Base-by-base conservation (phyloP, 148 eudicot genomes). In the Camellia sinensis region DNA sequence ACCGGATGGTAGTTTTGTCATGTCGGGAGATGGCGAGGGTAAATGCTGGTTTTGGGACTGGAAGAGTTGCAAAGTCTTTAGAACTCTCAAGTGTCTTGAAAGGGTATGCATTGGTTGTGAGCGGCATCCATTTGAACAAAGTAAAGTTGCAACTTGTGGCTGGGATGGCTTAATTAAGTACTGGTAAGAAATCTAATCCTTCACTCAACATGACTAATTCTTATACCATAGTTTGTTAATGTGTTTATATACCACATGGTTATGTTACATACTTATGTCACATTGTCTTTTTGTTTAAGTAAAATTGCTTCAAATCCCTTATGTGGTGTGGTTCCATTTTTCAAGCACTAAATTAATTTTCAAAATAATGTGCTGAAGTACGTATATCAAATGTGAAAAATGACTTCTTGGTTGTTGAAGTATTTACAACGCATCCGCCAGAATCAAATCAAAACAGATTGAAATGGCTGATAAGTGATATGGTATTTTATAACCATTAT, bases 41-140 rank as follows among this genome's bases (percentile, higher is more conserved):
- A 91, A 82, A 76, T 93, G 95, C 91, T 93, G 99, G 99, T 95
- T 89, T 91, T 96, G 99, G 99, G 92, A 96, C 74, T 95, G 99
- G 99, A 95, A 95, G 84, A 92, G 90, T 84, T 92, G 94, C 81
- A 95, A 93, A 86, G 97, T 93, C 11, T 93, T 92, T 74, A 91
- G 92, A 83, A 88, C 94, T 19, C 81, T 95, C 46, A 95, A 86
- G 86, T 95, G 99, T 75, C 99, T 93, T 57, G 97, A 95, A 18
- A 93, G 97, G 50, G 99, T 93, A 73, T 90, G 94, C 82, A 93
- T 95, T 80, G 99, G 99, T 53, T 81, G 85, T 71, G 94, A 90
- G 78, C 93, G 97, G 99, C 97, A 95, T 89, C 99, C 99, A 2
- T 83, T 95, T 88, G 99, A 95, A 80, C 90, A 88, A 71, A 95